Evolutionary conservation across 768 basidiomycete species (phyloP), one percentile per base, ranked within the genome.

Genomic region (Leccinum disarticulatum): DNA sequence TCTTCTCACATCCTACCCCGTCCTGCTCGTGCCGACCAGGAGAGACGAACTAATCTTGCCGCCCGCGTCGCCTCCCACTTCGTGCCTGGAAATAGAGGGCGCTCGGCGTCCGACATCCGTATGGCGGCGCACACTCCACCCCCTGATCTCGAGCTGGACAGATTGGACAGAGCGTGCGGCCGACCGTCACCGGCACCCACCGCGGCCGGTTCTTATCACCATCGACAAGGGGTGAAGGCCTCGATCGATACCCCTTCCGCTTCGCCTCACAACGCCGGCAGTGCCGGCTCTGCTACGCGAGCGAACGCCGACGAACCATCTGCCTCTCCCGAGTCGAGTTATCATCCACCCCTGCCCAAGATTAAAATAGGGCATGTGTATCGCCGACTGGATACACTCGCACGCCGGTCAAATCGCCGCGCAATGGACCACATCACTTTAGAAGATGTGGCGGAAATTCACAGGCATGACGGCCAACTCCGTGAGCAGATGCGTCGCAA

Each of bases 131-230:
- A 62, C 19, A 64, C 68, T 25, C 64, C 70, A 9, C 64, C 66
- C 28, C 65, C 65, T 56, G 71, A 74, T 53, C 63, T 73, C 55
- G 71, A 72, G 4, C 22, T 22, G 22, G 71, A 73, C 38, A 64
- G 70, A 57, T 50, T 73, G 14, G 73, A 67, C 7, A 63, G 71
- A 51, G 73, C 73, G 7, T 73, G 71, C 17, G 69, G 71, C 13
- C 67, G 71, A 28, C 48, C 63, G 1, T 19, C 60, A n/a, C 43
- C 49, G 9, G 28, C 19, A 14, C 57, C 50, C 17, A 10, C 27
- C n/a, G 6, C n/a, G 9, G 3, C 51, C 51, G 25, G 30, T 13
- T 33, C 30, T 6, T 27, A 33, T 19, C 27, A 4, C 13, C 17
- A 50, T 27, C 54, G 58, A 8, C 52, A 61, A 3, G 43, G 13